Conservation (phyloP, 495 filamentous ascomycete species). For the Cercophora scortea region DNA sequence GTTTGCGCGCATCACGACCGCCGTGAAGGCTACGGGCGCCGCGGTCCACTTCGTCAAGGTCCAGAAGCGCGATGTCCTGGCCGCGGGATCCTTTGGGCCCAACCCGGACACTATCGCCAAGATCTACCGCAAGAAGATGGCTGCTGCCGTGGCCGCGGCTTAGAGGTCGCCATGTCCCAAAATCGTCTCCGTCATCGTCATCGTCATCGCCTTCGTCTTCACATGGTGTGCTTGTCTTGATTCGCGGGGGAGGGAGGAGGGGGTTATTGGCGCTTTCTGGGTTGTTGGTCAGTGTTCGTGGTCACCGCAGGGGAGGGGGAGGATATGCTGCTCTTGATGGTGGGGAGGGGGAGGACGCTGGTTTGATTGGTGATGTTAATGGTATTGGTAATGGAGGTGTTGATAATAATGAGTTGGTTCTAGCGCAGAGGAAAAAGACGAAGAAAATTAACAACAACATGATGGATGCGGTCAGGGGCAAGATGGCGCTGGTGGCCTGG, state of each 20-base stretch:
- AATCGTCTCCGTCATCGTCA: not conserved
- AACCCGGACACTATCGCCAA: slow-evolving; percentile 24
- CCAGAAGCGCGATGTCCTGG: slow-evolving; percentile 22
- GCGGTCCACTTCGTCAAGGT: slow-evolving; percentile 16
- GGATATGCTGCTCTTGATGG: not conserved
- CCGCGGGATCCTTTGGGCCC: slow-evolving; percentile 19
- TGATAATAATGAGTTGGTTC: not conserved
- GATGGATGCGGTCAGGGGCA: not conserved
- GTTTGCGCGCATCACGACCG: slow-evolving; percentile 16
- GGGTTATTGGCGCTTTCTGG: no score
- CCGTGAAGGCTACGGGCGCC: slow-evolving; percentile 8
- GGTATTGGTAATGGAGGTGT: not conserved
- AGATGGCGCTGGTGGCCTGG: not conserved
- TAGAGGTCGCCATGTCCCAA: not conserved
- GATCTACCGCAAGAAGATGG: slow-evolving; percentile 28
- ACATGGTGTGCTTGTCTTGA: no score
- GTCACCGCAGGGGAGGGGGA: no score
- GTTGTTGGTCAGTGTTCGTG: no score
- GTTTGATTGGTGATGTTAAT: not conserved
- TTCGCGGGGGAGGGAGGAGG: no score
- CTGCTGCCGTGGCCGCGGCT: slow-evolving; percentile 8
- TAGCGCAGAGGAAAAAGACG: not conserved
- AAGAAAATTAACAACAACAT: not conserved
- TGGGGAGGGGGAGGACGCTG: not conserved
- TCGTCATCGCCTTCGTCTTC: not conserved